Percentiles rank a stretch among this genome's conserved stretches.
Evolutionary conservation across 2,329 filamentous ascomycete species (phyloP).

Genomic region (Gyromitra esculenta): DNA sequence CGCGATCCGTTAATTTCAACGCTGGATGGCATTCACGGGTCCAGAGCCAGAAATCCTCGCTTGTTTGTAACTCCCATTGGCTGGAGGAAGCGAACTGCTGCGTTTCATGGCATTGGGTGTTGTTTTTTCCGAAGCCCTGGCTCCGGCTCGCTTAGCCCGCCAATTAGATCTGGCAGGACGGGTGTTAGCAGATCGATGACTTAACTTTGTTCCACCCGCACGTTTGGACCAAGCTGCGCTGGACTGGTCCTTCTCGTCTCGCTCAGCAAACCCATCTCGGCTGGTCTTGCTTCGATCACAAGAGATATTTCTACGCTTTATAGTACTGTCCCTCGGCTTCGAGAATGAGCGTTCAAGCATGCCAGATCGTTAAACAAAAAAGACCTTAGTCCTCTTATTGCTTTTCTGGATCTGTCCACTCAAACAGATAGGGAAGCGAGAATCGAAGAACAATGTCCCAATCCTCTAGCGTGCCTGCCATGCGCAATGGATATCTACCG

Average conservation of each 20-base stretch:
- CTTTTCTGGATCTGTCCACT: conserved; percentile 24
- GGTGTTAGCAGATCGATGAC: conserved; percentile 16
- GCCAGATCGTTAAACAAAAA: conserved; percentile 12
- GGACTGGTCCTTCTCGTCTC: background rate
- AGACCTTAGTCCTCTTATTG: background rate
- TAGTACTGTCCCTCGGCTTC: background rate
- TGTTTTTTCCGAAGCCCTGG: conserved; percentile 45
- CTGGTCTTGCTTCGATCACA: conserved; percentile 20
- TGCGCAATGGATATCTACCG: conserved; percentile 5
- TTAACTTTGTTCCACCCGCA: conserved; percentile 43
- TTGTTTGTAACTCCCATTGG: conserved; percentile 32
- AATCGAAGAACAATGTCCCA: conserved; percentile 18
- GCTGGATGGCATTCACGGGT: conserved; percentile 6
- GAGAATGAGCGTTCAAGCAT: background rate
- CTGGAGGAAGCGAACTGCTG: conserved; percentile 23
- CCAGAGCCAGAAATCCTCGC: conserved; percentile 30
- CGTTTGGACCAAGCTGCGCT: conserved; percentile 1
- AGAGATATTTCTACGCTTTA: conserved; percentile 6
- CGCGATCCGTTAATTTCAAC: conserved; percentile 34
- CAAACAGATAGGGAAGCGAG: conserved; percentile 13
- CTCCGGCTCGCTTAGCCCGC: conserved; percentile 40
- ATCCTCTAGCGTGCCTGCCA: conserved; percentile 1
- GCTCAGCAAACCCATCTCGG: background rate
- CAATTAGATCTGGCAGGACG: conserved; percentile 28
- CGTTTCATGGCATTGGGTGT: conserved; percentile 13